A percentile compares a stretch with the other conserved stretches of the same genome.
Conservation (phyloP, 208 protist genomes). For the Trichomonas vaginalis region DNA sequence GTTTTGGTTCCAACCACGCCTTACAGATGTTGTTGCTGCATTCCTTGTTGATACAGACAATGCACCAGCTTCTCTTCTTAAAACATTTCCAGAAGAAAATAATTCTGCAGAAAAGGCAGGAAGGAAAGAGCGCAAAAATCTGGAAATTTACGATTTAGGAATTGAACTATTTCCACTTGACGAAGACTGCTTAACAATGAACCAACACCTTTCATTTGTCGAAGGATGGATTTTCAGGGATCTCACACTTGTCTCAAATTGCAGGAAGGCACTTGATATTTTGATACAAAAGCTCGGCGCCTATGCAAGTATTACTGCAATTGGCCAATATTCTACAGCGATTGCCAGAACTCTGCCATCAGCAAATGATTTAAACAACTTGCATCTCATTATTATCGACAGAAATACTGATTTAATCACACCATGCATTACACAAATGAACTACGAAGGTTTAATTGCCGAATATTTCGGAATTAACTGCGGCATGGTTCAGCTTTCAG, state of each 20-base stretch:
- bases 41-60: neutral
- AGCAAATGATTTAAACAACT: neutral
- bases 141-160: neutral
- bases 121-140: neutral
- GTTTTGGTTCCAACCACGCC: neutral
- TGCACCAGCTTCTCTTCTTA: neutral
- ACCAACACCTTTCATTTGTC: neutral
- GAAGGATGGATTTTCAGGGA: neutral
- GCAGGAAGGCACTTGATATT: neutral
- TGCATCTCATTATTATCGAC: neutral
- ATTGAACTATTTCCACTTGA: neutral
- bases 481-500: neutral
- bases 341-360: neutral
- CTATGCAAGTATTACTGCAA: neutral
- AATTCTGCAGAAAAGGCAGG: neutral
- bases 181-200: neutral
- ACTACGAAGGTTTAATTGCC: neutral
- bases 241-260: neutral
- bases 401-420: neutral
- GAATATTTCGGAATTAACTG: conserved; percentile 10
- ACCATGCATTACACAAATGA: conserved; percentile 5
- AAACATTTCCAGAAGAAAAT: neutral
- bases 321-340: neutral
- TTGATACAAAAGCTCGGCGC: neutral
- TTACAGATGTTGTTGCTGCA: neutral